phyloP scores from a whole-genome alignment of 345 rosid species.

The Orychophragmus violaceus region DNA sequence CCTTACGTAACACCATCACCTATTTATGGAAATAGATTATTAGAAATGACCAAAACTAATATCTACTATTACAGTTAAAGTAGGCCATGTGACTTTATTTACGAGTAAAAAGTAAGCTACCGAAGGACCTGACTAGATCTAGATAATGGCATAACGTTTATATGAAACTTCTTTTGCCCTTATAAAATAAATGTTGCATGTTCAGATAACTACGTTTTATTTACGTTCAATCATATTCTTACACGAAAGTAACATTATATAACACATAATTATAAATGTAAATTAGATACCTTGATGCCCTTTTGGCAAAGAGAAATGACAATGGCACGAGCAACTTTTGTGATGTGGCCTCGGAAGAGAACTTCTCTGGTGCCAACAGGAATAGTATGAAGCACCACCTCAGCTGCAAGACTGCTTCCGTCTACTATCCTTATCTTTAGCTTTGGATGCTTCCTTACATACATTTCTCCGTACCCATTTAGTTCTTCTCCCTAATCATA shows the following conservation, averaged over 20 bases:
- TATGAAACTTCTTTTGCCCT: neutral
- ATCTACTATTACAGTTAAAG: neutral
- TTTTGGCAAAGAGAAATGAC: slow-evolving; percentile 39
- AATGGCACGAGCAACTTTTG: slow-evolving; percentile 46
- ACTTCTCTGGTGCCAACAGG: slow-evolving; percentile 51
- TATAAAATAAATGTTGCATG: neutral
- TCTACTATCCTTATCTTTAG: slow-evolving; percentile 53
- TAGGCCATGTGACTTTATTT: slow-evolving; percentile 7
- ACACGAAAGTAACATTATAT: neutral
- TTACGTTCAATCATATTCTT: neutral
- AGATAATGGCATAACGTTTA: neutral
- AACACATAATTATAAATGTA: neutral
- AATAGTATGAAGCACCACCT: slow-evolving; percentile 53
- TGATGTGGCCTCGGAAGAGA: slow-evolving; percentile 37
- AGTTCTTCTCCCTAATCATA: slow-evolving; percentile 46
- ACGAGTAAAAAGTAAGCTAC: neutral
- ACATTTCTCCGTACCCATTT: slow-evolving; percentile 45
- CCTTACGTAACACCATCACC: slow-evolving; percentile 36
- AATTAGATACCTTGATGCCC: slow-evolving; percentile 44
- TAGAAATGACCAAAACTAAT: neutral
- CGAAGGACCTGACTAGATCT: neutral
- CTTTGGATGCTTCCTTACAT: slow-evolving; percentile 36
- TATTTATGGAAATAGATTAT: neutral
- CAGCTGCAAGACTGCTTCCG: slow-evolving; percentile 55
- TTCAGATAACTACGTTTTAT: neutral